A percentile compares a stretch with the other conserved stretches of the same genome.
These are phyloP conservation scores for Daldinia decipiens DNA, from an alignment of 495 filamentous ascomycete species.

Conservation along the genomic window DNA sequence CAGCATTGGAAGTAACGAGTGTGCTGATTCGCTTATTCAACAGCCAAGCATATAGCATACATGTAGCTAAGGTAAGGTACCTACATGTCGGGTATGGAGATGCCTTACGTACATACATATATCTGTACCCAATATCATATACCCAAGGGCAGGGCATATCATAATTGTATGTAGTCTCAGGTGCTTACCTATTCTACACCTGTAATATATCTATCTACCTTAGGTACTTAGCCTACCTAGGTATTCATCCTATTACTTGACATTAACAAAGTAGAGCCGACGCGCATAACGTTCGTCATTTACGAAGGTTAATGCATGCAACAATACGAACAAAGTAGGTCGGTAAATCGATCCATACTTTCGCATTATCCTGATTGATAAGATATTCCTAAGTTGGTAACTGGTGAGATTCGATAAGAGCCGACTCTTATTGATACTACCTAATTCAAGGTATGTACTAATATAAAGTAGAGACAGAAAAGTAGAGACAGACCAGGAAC, in stretches of 20 bases:
- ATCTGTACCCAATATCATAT: not conserved
- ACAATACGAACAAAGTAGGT: slow-evolving; percentile 27
- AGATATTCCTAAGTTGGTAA: slow-evolving; percentile 3
- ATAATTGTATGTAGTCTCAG: not conserved
- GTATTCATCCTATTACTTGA: not conserved
- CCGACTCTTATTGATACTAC: not conserved
- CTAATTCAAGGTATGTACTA: not conserved
- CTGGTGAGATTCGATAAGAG: not conserved
- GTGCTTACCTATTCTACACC: not conserved
- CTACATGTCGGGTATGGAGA: not conserved
- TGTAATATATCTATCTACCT: no score
- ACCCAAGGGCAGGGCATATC: not conserved
- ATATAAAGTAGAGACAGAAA: no score
- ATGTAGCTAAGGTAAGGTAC: slow-evolving; percentile 11
- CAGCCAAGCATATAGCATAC: not conserved
- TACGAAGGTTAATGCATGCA: slow-evolving; percentile 15
- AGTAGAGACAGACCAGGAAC: not conserved
- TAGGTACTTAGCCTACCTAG: slow-evolving; percentile 1
- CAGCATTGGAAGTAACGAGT: not conserved
- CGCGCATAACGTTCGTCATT: slow-evolving; percentile 21
- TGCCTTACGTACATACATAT: slow-evolving; percentile 5
- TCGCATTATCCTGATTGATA: not conserved
- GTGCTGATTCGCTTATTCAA: slow-evolving; percentile 26
- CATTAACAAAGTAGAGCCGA: slow-evolving; percentile 8
- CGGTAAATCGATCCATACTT: slow-evolving; percentile 15